phyloP scores from a whole-genome alignment of 2,329 filamentous ascomycete species.

The Cytospora paraplurivora region DNA sequence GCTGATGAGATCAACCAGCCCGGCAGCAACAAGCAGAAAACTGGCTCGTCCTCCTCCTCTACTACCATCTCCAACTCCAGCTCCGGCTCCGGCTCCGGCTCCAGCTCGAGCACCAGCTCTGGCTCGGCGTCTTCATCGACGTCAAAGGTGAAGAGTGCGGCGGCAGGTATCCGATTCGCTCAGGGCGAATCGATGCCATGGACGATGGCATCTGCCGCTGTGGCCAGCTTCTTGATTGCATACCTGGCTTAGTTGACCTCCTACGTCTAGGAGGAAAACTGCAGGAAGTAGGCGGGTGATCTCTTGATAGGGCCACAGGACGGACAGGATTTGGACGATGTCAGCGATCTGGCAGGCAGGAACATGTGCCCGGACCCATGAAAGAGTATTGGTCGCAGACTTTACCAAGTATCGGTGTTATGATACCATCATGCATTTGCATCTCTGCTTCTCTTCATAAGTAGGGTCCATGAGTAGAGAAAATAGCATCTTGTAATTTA shows the following conservation, averaged over 20 bases:
- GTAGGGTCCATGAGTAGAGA: slow-evolving; percentile 5
- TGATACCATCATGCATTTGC: slow-evolving; percentile 27
- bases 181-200: slow-evolving; percentile 18
- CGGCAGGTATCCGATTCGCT: slow-evolving; percentile 10
- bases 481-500: slow-evolving; percentile 1
- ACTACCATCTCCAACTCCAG: slow-evolving; percentile 32
- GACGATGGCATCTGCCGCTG: slow-evolving; percentile 9
- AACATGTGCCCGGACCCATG: neutral
- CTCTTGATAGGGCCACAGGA: neutral
- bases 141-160: slow-evolving; percentile 11
- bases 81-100: slow-evolving; percentile 28
- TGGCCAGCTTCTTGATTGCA: slow-evolving; percentile 19
- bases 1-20: slow-evolving; percentile 49
- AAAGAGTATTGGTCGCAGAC: slow-evolving; percentile 1
- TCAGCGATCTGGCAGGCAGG: slow-evolving; percentile 1
- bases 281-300: too few relatives aligned
- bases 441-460: slow-evolving; percentile 20
- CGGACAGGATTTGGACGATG: neutral
- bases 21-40: slow-evolving; percentile 42
- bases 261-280: neutral
- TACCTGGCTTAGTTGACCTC: slow-evolving; percentile 14
- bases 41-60: slow-evolving; percentile 17
- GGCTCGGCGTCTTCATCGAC: neutral
- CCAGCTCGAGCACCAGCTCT: slow-evolving; percentile 35
- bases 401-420: slow-evolving; percentile 24